These are phyloP conservation scores for Candida ipomoeae DNA, from an alignment of 805 yeast species.

Conservation along the genomic window DNA sequence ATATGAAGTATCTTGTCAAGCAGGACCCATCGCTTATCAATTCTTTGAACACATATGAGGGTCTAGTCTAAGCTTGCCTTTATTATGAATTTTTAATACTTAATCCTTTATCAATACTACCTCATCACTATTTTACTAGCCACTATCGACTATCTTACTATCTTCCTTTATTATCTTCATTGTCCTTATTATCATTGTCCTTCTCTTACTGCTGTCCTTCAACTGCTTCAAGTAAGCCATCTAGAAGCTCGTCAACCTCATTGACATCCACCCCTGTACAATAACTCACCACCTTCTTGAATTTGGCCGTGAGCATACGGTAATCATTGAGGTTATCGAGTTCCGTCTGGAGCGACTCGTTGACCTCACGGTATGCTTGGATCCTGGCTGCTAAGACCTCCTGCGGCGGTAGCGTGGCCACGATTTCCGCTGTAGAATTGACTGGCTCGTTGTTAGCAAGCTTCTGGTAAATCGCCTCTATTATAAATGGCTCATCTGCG, in stretches of 20 bases:
- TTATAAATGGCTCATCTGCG: constrained; percentile 89
- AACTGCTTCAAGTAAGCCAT: constrained; percentile 84
- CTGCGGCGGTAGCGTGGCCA: constrained; percentile 40
- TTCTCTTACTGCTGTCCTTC: constrained; percentile 54
- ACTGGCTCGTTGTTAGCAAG: constrained; percentile 31
- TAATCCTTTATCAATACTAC: too few species aligned
- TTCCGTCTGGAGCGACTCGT: constrained; percentile 48
- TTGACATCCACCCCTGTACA: constrained; percentile 85
- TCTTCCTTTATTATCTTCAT: too few species aligned
- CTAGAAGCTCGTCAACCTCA: constrained; percentile 75
- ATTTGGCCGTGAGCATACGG: constrained; percentile 51
- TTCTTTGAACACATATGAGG: constrained; percentile 77
- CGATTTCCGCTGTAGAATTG: constrained; percentile 23
- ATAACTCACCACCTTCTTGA: constrained; percentile 80
- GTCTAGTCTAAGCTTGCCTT: constrained; percentile 49
- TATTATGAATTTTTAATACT: background rate
- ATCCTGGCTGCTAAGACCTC: constrained; percentile 69
- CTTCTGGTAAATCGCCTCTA: constrained; percentile 54
- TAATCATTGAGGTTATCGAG: constrained; percentile 48
- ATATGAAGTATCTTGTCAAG: constrained; percentile 77
- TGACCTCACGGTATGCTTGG: constrained; percentile 72
- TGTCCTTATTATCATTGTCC: too few species aligned
- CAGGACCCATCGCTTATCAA: constrained; percentile 71
- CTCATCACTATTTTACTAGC: too few species aligned
- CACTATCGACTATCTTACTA: too few species aligned